Conservation (phyloP, 108 stramenopile genomes). For the Cyclostephanos tholiformis region DNA sequence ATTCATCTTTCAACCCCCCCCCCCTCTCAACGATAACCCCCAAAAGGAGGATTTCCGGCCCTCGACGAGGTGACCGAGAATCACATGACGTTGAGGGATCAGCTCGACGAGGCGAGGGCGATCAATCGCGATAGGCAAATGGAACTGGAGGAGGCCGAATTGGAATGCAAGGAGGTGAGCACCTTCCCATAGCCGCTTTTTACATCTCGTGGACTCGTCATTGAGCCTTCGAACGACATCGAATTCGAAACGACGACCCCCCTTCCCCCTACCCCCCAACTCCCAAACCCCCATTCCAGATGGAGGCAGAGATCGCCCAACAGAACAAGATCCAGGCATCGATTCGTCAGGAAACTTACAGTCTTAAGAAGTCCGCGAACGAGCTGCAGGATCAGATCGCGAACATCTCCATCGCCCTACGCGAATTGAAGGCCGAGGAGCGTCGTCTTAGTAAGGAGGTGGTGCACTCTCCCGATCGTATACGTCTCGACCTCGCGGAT, state of each 20-base stretch:
- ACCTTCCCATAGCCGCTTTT: no score
- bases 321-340: slow-evolving; percentile 81
- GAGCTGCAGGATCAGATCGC: slow-evolving; percentile 82
- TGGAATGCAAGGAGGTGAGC: slow-evolving; percentile 72
- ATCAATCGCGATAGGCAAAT: slow-evolving; percentile 48
- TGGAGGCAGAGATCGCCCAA: slow-evolving; percentile 79
- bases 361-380: slow-evolving; percentile 78
- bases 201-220: no score
- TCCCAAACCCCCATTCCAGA: slow-evolving; percentile 26
- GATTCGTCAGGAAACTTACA: slow-evolving; percentile 74
- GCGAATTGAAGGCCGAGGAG: slow-evolving; percentile 74
- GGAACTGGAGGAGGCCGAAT: slow-evolving; percentile 62
- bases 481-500: slow-evolving; percentile 35
- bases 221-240: no score
- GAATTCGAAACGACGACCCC: no score
- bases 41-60: slow-evolving; percentile 53
- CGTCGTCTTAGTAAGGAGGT: slow-evolving; percentile 64
- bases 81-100: slow-evolving; percentile 55
- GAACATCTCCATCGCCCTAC: slow-evolving; percentile 66
- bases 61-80: slow-evolving; percentile 74
- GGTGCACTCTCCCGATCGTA: slow-evolving; percentile 74
- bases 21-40: not conserved
- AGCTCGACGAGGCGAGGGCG: slow-evolving; percentile 44
- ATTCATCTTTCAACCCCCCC: not conserved
- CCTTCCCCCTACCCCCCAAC: not conserved